Conservation (phyloP, 768 basidiomycete species). For the Pisolithus sp. region DNA sequence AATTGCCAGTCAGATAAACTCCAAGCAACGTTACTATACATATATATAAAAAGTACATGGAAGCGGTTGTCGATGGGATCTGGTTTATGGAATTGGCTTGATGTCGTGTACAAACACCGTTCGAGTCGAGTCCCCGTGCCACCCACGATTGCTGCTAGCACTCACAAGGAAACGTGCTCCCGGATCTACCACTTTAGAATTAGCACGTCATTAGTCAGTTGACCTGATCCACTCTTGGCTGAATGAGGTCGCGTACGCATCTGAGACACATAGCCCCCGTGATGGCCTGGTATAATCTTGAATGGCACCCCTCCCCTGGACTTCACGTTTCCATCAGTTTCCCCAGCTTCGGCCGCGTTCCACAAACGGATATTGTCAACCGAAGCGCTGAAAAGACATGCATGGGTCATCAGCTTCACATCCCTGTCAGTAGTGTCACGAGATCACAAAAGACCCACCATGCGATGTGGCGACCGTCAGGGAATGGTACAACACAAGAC, state of each 20-base stretch:
- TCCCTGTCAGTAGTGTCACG: constrained; percentile 7
- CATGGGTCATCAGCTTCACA: constrained; percentile 15
- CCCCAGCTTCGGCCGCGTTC: constrained; percentile 79
- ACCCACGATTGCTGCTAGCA: constrained; percentile 89
- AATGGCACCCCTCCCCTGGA: constrained; percentile 72
- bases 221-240: constrained; percentile 13
- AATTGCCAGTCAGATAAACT: constrained; percentile 8
- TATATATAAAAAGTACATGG: background rate
- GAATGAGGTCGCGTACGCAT: constrained; percentile 57
- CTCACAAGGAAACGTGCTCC: constrained; percentile 81
- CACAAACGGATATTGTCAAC: constrained; percentile 90
- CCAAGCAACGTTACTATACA: background rate
- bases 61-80: no score
- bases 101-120: constrained; percentile 92
- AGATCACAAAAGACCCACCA: constrained; percentile 50
- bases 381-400: constrained; percentile 57
- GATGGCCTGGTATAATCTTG: constrained; percentile 94
- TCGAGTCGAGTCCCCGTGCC: constrained; percentile 86
- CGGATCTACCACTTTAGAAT: constrained; percentile 73
- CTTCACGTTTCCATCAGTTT: constrained; percentile 56
- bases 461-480: constrained; percentile 86
- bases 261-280: constrained; percentile 89
- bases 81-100: constrained; percentile 35
- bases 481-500: constrained; percentile 85
- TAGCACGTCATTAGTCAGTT: constrained; percentile 12